phyloP scores from a whole-genome alignment of 805 yeast genomes.

The Yamadazyma kitorensis region DNA sequence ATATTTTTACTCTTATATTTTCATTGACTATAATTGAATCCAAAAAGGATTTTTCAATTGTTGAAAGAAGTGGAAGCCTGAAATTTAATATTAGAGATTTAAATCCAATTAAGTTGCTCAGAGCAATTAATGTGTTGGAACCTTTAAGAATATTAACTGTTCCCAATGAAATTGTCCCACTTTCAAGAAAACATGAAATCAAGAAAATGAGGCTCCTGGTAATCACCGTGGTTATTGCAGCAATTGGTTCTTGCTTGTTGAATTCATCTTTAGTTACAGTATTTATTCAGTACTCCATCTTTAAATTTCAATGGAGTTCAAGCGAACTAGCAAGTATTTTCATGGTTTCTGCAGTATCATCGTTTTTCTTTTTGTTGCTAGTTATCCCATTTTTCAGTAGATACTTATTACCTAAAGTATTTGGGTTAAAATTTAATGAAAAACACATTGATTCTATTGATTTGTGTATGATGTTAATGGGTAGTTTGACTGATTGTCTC shows the following conservation, averaged over 20 bases:
- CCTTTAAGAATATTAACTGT: slow-evolving; percentile 2
- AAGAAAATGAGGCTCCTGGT: slow-evolving; percentile 6
- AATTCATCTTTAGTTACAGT: too few species aligned
- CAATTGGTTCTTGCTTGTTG: too few species aligned
- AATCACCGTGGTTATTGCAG: neutral
- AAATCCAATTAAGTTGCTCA: too few species aligned
- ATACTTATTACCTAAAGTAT: slow-evolving; percentile 1
- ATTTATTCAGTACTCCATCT: slow-evolving; percentile 3
- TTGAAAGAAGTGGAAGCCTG: too few species aligned
- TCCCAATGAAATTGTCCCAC: slow-evolving; percentile 2
- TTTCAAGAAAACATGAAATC: slow-evolving; percentile 2
- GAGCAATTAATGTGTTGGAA: neutral
- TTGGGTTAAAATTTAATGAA: slow-evolving; percentile 5
- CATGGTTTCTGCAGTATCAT: neutral
- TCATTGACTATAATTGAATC: slow-evolving; percentile 4
- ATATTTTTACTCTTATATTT: slow-evolving; percentile 1
- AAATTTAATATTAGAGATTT: too few species aligned
- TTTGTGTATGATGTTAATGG: neutral
- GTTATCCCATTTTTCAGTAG: slow-evolving; percentile 5
- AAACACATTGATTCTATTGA: slow-evolving; percentile 10
- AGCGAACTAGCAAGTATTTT: slow-evolving; percentile 1
- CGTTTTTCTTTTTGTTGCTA: slow-evolving; percentile 1
- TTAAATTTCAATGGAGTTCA: slow-evolving; percentile 4
- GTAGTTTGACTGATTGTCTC: too few species aligned
- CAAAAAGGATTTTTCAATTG: too few species aligned